A percentile compares a stretch with the other conserved stretches of the same genome.
Evolutionary conservation across 352 stramenopile genomes (phyloP).

Genomic region (Pythium phragmiticola): DNA sequence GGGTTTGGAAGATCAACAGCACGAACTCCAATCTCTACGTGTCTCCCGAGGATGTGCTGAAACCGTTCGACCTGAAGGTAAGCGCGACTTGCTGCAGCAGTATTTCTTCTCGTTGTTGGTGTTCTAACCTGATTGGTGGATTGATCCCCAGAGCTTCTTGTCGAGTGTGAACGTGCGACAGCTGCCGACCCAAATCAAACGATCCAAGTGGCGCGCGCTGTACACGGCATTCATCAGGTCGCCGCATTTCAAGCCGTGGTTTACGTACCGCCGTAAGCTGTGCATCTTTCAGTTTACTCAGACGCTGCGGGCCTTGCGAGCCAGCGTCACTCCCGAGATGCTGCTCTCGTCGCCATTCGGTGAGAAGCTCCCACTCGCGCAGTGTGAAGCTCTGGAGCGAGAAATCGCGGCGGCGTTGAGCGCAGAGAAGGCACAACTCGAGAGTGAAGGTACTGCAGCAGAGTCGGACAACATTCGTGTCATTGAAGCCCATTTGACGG

Average conservation of each 20-base stretch:
- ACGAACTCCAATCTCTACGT: slow-evolving; percentile 69
- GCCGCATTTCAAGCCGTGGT: slow-evolving; percentile 78
- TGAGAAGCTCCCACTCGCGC: slow-evolving; percentile 4
- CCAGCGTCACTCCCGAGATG: slow-evolving; percentile 36
- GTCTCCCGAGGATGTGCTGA: slow-evolving; percentile 65
- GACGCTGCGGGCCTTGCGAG: slow-evolving; percentile 53
- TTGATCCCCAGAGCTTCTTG: slow-evolving; percentile 40
- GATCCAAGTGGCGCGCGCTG: slow-evolving; percentile 61
- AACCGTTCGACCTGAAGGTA: slow-evolving; percentile 64
- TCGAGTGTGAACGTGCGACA: slow-evolving; percentile 52
- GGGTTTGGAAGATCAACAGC: slow-evolving; percentile 67
- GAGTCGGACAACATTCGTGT: slow-evolving; percentile 17
- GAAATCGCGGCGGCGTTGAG: slow-evolving; percentile 19
- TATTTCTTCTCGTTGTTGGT: background rate
- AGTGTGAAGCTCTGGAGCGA: slow-evolving; percentile 20
- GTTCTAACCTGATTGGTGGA: background rate
- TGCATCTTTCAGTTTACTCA: slow-evolving; percentile 69
- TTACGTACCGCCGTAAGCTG: slow-evolving; percentile 58
- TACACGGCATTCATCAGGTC: slow-evolving; percentile 74
- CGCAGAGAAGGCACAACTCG: slow-evolving; percentile 13
- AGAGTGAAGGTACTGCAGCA: background rate
- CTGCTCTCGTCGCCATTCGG: slow-evolving; percentile 24
- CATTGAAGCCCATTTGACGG: slow-evolving; percentile 18
- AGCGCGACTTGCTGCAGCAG: too few relatives aligned
- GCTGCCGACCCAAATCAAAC: slow-evolving; percentile 61